phyloP scores from a whole-genome alignment of 1,139 yeast species.

The Debaryomyces fabryi region DNA sequence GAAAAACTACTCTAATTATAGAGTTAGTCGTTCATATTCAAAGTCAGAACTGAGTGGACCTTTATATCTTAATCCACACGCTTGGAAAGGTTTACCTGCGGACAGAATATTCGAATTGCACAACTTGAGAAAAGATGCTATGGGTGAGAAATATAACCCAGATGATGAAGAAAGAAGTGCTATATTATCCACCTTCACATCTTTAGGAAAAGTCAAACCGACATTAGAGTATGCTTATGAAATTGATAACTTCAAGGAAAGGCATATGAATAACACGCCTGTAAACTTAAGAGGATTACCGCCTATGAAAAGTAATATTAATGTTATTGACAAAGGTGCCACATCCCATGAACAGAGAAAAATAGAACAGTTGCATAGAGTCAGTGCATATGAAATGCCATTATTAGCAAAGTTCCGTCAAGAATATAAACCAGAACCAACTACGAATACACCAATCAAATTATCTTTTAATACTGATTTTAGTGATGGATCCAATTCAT shows the following conservation, averaged over 20 bases:
- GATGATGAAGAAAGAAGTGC: slow-evolving; percentile 52
- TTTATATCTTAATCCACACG: slow-evolving; percentile 57
- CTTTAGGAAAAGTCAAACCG: slow-evolving; percentile 37
- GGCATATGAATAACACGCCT: slow-evolving; percentile 49
- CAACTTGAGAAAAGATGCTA: slow-evolving; percentile 54
- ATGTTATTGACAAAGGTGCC: slow-evolving; percentile 40
- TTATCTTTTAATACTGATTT: slow-evolving; percentile 75
- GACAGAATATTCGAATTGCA: slow-evolving; percentile 63
- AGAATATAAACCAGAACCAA: slow-evolving; percentile 52
- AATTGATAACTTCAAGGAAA: slow-evolving; percentile 49
- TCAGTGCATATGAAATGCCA: slow-evolving; percentile 93
- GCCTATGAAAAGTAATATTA: slow-evolving; percentile 42
- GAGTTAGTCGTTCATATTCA: slow-evolving; percentile 18
- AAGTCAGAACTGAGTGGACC: slow-evolving; percentile 17
- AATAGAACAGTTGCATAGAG: slow-evolving; percentile 60
- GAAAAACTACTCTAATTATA: neutral
- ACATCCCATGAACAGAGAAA: slow-evolving; percentile 43
- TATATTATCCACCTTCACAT: slow-evolving; percentile 44
- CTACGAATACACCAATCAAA: slow-evolving; percentile 54
- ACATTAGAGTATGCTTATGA: slow-evolving; percentile 46
- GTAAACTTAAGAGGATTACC: slow-evolving; percentile 42
- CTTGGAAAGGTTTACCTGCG: slow-evolving; percentile 71
- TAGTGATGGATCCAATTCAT: slow-evolving; percentile 69
- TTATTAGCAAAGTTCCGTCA: slow-evolving; percentile 74
- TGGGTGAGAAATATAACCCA: slow-evolving; percentile 62